Evolutionary conservation across 2,329 filamentous ascomycete genomes (phyloP).

Genomic region (Drechslera avenae): DNA sequence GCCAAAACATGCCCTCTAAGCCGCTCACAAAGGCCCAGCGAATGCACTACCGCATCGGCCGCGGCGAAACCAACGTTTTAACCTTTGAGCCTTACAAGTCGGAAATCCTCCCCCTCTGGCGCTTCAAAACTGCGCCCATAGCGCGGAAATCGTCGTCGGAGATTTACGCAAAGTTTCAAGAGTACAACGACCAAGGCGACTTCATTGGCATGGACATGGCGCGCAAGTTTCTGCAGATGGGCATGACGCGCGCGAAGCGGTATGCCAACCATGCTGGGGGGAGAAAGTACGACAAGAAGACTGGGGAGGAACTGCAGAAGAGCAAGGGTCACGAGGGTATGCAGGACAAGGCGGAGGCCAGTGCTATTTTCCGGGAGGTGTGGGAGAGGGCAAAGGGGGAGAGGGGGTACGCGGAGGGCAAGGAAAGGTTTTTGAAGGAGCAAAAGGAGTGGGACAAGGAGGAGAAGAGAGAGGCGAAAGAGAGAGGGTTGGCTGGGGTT

Average conservation of each 20-base stretch:
- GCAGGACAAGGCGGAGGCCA: constrained; percentile 58
- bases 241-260: constrained; percentile 65
- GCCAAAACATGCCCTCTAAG: constrained; percentile 14
- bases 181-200: constrained; percentile 58
- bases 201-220: constrained; percentile 70
- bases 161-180: constrained; percentile 58
- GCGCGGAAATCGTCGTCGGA: constrained; percentile 56
- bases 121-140: constrained; percentile 61
- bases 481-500: not conserved
- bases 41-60: constrained; percentile 62
- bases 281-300: constrained; percentile 57
- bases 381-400: constrained; percentile 56
- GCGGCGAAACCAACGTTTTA: constrained; percentile 65
- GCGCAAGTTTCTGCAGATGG: constrained; percentile 69
- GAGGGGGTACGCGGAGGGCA: constrained; percentile 53
- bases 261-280: constrained; percentile 64
- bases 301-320: constrained; percentile 51
- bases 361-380: constrained; percentile 55
- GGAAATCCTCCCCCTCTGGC: constrained; percentile 63
- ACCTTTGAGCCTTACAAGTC: constrained; percentile 69
- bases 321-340: constrained; percentile 53
- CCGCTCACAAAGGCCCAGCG: constrained; percentile 42
- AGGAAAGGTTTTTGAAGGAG: constrained; percentile 55
- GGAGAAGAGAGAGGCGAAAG: constrained; percentile 14
- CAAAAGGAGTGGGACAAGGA: constrained; percentile 52